A percentile compares a stretch with the other conserved stretches of the same genome.
Conservation (phyloP, 169 alveolate genomes). For the Eimeria brunetti region DNA sequence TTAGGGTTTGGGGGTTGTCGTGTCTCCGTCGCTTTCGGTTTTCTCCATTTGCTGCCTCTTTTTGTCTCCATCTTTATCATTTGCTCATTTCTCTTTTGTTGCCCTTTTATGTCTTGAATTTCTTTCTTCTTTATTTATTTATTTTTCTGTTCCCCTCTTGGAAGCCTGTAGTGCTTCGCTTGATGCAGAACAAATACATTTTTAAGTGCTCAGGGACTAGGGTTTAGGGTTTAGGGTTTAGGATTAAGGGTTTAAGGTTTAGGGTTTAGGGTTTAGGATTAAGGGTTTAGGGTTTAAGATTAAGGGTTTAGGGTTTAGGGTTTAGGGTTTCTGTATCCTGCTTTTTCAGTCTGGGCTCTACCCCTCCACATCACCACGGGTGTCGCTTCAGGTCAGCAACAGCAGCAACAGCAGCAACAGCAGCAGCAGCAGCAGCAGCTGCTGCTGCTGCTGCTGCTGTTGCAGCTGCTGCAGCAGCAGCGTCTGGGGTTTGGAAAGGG, state of each 20-base stretch:
- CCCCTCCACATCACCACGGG: constrained; percentile 46
- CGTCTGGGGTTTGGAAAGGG: background rate
- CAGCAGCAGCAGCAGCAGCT: background rate
- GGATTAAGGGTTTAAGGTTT: too few relatives aligned
- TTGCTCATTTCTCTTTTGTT: background rate
- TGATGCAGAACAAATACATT: too few relatives aligned
- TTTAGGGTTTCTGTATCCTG: background rate
- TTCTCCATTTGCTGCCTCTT: background rate
- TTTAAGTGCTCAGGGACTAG: too few relatives aligned
- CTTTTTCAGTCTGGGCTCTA: constrained; percentile 18
- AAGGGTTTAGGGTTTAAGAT: too few relatives aligned
- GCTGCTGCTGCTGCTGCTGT: background rate
- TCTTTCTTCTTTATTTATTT: too few relatives aligned
- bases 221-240: too few relatives aligned
- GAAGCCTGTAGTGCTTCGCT: too few relatives aligned
- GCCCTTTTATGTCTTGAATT: too few relatives aligned
- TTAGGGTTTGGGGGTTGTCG: background rate
- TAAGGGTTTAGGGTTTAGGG: too few relatives aligned
- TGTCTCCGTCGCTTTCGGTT: background rate
- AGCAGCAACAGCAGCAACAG: background rate
- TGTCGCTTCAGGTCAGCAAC: constrained; percentile 34
- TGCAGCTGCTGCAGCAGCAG: background rate
- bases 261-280: too few relatives aligned
- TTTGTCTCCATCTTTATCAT: background rate
- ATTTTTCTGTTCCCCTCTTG: too few relatives aligned